Evolutionary conservation across 225 moss, liverwort and hornwort genomes (phyloP), one percentile per base, ranked within the genome.

Genomic region (Anthoceros angustus): DNA sequence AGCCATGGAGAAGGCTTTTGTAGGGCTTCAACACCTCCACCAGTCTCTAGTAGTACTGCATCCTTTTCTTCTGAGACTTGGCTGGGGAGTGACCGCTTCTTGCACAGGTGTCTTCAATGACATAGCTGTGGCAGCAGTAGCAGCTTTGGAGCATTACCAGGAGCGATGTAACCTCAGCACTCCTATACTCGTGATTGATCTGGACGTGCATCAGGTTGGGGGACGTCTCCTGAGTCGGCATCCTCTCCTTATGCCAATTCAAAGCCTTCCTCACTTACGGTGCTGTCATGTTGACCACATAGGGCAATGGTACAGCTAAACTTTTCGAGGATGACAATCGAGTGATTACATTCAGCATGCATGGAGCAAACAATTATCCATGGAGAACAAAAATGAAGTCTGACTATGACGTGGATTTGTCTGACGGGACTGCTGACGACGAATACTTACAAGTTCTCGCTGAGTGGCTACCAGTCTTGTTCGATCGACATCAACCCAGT

Each of bases 281-380:
- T 18, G 16, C 7, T 55, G n/a, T 23, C 14, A 5, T 9, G 10
- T 7, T 15, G 18, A 15, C 23, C 18, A 15, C 42, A 50, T 77
- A 93, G 89, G 92, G 87, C 67, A 93, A 93, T 67, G 89, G 87
- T 42, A 93, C 87, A 40, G 85, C 89, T 25, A 87, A 93, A 65
- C 74, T 93, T 42, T 89, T 93, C 63, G 85, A 93, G 74, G 55
- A 82, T 63, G 89, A 93, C 55, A 83, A 85, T 66, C 78, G 89
- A 67, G 89, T 93, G 49, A 85, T 93, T 61, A 84, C 89, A 25
- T 87, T 93, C 74, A 86, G 86, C 73, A 80, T 93, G 77, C 83
- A 93, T 41, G 89, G 89, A 39, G 87, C 77, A 69, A 83, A 83
- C 48, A 93, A 89, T 67, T 93, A 93, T 40, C 92, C 89, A 10